Conservation (phyloP, 2,329 filamentous ascomycete species). For the Fusarium sp. region DNA sequence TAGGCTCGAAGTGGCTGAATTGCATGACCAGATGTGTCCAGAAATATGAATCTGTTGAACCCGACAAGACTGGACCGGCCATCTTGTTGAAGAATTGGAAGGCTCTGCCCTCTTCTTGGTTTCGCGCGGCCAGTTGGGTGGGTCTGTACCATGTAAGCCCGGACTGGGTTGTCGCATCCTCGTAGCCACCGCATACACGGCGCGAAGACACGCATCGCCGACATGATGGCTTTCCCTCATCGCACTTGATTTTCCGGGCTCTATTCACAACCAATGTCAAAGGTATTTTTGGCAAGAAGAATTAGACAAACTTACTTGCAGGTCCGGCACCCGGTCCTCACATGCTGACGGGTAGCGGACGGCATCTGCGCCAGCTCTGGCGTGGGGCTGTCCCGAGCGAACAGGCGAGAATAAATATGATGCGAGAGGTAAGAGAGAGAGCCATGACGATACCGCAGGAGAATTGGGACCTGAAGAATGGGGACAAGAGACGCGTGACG, state of each 20-base stretch:
- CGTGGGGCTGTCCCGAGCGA: slow-evolving; percentile 6
- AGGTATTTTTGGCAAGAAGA: background rate
- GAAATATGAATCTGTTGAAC: slow-evolving; percentile 28
- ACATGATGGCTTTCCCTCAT: slow-evolving; percentile 7
- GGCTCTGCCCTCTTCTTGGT: slow-evolving; percentile 15
- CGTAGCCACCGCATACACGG: slow-evolving; percentile 8
- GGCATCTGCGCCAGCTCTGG: background rate
- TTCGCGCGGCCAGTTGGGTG: slow-evolving; percentile 1
- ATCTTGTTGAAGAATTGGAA: slow-evolving; percentile 28
- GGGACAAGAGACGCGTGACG: background rate
- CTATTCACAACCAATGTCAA: background rate
- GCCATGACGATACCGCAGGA: no score
- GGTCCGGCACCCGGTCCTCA: slow-evolving; percentile 4
- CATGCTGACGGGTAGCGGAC: background rate
- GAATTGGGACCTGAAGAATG: background rate
- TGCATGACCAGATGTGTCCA: slow-evolving; percentile 38
- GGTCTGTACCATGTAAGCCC: slow-evolving; percentile 14
- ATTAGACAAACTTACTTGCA: background rate
- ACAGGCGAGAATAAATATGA: background rate
- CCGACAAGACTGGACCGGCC: slow-evolving; percentile 18
- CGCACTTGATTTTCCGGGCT: slow-evolving; percentile 8
- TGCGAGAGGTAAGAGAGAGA: background rate
- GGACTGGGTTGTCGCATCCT: background rate
- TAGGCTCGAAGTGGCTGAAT: slow-evolving; percentile 30
- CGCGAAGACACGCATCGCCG: background rate